Conservation (phyloP, 2,329 filamentous ascomycete genomes). For the Aspergillaceae sp. region DNA sequence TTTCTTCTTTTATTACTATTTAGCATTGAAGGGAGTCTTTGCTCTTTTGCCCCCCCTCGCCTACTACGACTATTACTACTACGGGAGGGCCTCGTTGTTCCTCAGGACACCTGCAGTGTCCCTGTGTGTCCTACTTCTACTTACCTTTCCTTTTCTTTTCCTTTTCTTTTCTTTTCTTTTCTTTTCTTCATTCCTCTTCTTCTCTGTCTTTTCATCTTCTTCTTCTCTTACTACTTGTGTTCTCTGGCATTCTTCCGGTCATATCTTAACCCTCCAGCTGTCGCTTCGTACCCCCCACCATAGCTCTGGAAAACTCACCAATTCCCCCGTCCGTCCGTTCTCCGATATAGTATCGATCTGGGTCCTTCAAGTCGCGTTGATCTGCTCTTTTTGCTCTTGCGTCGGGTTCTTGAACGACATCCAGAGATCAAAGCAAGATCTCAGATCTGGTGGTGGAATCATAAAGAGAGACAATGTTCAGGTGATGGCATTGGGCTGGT, state of each 20-base stretch:
- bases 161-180: slow-evolving; percentile 1
- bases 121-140: neutral
- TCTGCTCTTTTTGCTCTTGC: neutral
- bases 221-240: neutral
- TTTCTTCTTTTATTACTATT: neutral
- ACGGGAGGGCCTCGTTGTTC: neutral
- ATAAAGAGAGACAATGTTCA: neutral
- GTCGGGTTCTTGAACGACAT: too few species aligned
- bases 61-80: too few species aligned
- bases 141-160: slow-evolving; percentile 2
- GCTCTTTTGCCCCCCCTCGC: too few species aligned
- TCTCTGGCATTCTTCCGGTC: neutral
- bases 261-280: neutral
- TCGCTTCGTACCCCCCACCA: neutral
- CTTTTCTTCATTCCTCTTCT: slow-evolving; percentile 1
- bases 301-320: neutral
- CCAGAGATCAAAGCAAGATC: too few species aligned
- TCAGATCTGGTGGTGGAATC: neutral
- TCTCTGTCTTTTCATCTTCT: neutral
- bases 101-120: slow-evolving; percentile 1
- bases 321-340: too few species aligned
- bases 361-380: neutral
- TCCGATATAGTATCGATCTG: neutral
- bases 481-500: neutral
- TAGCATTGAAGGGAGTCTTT: too few species aligned